Percentiles rank a stretch among this genome's conserved stretches.
These are phyloP conservation scores for Hypseocharis bilobata DNA, from an alignment of 441 rosid genomes.

Conservation along the genomic window DNA sequence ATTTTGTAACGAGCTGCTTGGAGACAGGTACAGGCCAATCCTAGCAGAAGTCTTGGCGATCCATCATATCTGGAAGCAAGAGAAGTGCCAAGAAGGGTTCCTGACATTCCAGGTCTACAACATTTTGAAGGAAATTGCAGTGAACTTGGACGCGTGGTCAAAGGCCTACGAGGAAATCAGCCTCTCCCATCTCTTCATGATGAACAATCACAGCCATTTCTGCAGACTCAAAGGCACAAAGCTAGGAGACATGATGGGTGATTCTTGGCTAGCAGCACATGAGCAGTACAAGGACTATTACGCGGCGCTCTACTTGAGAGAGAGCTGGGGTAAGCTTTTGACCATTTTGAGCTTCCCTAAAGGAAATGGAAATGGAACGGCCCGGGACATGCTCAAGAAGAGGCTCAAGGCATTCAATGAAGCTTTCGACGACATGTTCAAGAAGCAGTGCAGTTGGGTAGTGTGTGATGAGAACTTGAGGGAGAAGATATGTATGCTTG, in stretches of 20 bases:
- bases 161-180: slow-evolving; percentile 32
- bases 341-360: slow-evolving; percentile 24
- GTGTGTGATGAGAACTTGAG: slow-evolving; percentile 44
- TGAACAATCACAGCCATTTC: slow-evolving; percentile 71
- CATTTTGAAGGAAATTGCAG: slow-evolving; percentile 46
- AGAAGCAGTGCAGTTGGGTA: slow-evolving; percentile 56
- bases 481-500: slow-evolving; percentile 37
- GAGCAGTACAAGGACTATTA: slow-evolving; percentile 58
- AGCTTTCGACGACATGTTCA: slow-evolving; percentile 44
- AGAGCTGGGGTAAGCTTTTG: slow-evolving; percentile 51
- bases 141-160: slow-evolving; percentile 66
- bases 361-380: slow-evolving; percentile 1
- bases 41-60: slow-evolving; percentile 50
- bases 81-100: slow-evolving; percentile 38
- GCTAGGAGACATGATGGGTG: slow-evolving; percentile 66
- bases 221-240: slow-evolving; percentile 41
- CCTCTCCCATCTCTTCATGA: slow-evolving; percentile 64
- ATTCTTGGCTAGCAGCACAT: slow-evolving; percentile 56
- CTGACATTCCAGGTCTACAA: slow-evolving; percentile 38
- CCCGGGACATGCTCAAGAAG: slow-evolving; percentile 25
- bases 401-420: slow-evolving; percentile 40
- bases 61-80: slow-evolving; percentile 53
- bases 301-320: slow-evolving; percentile 47
- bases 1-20: slow-evolving; percentile 54
- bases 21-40: slow-evolving; percentile 37